These are phyloP conservation scores for Candida insectorum DNA, from an alignment of 805 yeast genomes.

Conservation along the genomic window DNA sequence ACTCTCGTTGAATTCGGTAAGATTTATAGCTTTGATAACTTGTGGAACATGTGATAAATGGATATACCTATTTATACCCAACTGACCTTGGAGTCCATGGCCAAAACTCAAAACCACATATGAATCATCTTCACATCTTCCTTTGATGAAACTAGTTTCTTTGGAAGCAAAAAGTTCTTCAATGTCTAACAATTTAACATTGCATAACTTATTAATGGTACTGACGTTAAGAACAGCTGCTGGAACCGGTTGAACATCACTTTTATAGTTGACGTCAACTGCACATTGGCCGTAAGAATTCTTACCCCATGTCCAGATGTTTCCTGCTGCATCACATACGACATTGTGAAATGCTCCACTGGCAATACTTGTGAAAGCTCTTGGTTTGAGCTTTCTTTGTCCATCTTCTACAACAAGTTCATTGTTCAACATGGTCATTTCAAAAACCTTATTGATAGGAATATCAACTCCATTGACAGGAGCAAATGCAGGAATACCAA, in stretches of 20 bases:
- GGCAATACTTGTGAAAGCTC: slow-evolving; percentile 58
- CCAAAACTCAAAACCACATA: slow-evolving; percentile 65
- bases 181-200: slow-evolving; percentile 22
- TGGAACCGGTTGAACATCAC: slow-evolving; percentile 73
- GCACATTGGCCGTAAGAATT: slow-evolving; percentile 87
- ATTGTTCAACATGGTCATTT: slow-evolving; percentile 56
- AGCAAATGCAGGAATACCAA: slow-evolving; percentile 72
- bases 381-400: slow-evolving; percentile 23
- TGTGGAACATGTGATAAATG: slow-evolving; percentile 73
- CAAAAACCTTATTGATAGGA: slow-evolving; percentile 32
- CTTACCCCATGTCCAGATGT: slow-evolving; percentile 82
- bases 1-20: slow-evolving; percentile 55
- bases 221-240: slow-evolving; percentile 18
- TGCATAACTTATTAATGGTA: slow-evolving; percentile 15
- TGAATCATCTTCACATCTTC: slow-evolving; percentile 20
- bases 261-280: slow-evolving; percentile 57
- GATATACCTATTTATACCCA: slow-evolving; percentile 73
- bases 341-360: slow-evolving; percentile 73
- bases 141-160: slow-evolving; percentile 42
- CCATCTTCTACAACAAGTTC: slow-evolving; percentile 24
- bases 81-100: slow-evolving; percentile 78
- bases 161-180: slow-evolving; percentile 54
- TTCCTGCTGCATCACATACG: slow-evolving; percentile 64
- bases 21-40: slow-evolving; percentile 47
- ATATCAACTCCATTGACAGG: slow-evolving; percentile 46